Evolutionary conservation across 768 basidiomycete species (phyloP), one percentile per base, ranked within the genome.

Genomic region (Pisolithus albus): DNA sequence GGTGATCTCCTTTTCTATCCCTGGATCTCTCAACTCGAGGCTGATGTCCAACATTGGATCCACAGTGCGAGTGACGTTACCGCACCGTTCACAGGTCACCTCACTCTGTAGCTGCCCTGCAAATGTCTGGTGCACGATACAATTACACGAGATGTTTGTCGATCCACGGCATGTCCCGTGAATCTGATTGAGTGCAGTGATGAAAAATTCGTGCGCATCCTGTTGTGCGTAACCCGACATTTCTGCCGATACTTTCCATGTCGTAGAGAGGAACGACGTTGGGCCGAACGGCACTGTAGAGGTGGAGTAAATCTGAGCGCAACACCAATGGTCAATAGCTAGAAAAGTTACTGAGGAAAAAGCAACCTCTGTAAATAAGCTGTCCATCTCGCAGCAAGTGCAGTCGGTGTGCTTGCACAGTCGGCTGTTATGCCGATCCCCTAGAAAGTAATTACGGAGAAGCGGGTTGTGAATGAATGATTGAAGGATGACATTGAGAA

Each of bases 321-420:
- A 43, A 18, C n/a, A 30, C n/a, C 18, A n/a, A 40, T 10, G 26
- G n/a, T 47, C 34, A 18, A 36, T 21, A 13, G n/a, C 34, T 13
- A 26, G 15, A 45, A 1, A 30, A 26, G 30, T 9, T 36, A 13
- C 4, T n/a, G 10, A 34, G 3, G 10, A n/a, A 34, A 28, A 10
- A 45, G 4, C 45, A 52, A 85, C 88, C 71, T 90, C 88, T 6
- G 81, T 68, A 63, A 89, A 88, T 7, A 92, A 72, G 54, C 79
- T 83, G 68, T 97, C 93, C 87, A 97, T 89, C 66, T 95, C 93
- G 63, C 93, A 97, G 55, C 85, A 92, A 43, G 85, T 88, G 65
- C 93, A 96, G 43, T 82, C 81, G 21, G 79, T 78, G 26, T 69
- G 65, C 60, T 82, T 86, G 65, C 92, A 92, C 43, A 81, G 69